These are phyloP conservation scores for Psilocybe azurescens DNA, from an alignment of 768 basidiomycete genomes.

Conservation along the genomic window DNA sequence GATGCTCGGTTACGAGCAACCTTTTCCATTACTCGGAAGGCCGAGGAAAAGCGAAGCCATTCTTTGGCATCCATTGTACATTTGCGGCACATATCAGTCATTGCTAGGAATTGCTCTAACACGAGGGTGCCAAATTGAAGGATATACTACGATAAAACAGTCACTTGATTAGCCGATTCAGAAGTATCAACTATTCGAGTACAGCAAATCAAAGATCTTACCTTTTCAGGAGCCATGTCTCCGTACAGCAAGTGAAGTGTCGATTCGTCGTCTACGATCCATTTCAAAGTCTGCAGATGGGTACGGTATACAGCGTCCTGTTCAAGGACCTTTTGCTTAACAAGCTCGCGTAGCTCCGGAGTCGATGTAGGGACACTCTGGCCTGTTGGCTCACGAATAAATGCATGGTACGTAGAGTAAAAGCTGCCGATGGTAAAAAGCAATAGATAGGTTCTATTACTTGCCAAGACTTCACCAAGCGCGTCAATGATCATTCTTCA, in stretches of 20 bases:
- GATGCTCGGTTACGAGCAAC: conserved; percentile 6
- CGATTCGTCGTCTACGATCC: conserved; percentile 19
- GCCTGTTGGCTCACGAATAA: not conserved
- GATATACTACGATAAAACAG: conserved; percentile 18
- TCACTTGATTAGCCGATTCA: too few species aligned
- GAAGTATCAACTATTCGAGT: too few species aligned
- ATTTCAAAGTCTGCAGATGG: conserved; percentile 15
- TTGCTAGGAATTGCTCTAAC: conserved; percentile 19
- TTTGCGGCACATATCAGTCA: conserved; percentile 11
- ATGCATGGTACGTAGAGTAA: not conserved
- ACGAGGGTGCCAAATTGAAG: conserved; percentile 21
- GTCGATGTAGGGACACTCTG: not conserved
- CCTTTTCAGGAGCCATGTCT: conserved; percentile 16
- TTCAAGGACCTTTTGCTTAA: conserved; percentile 16
- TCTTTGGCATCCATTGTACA: conserved; percentile 20
- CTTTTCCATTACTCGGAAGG: conserved; percentile 7
- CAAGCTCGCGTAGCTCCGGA: conserved; percentile 14
- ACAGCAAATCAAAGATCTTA: too few species aligned
- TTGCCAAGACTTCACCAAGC: conserved; percentile 14
- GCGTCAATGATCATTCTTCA: too few species aligned
- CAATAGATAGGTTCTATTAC: conserved; percentile 1
- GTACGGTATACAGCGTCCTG: conserved; percentile 15
- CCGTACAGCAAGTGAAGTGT: conserved; percentile 18
- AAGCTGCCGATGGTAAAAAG: not conserved
- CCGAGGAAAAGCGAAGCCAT: conserved; percentile 2